Conservation (phyloP, 2,329 filamentous ascomycete genomes). For the Penicillium sp. region DNA sequence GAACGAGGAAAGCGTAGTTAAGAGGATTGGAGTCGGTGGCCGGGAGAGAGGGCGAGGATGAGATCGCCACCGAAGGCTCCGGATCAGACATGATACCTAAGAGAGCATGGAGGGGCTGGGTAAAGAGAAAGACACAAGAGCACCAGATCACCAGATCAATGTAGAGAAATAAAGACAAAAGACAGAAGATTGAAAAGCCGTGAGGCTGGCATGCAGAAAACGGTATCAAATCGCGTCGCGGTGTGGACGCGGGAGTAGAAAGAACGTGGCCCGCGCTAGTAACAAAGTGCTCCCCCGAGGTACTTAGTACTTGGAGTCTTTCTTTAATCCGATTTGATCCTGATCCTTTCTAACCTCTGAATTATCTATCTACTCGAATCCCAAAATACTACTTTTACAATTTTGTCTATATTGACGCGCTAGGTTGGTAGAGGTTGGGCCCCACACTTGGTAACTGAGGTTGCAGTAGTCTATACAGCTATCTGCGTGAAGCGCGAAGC, state of each 20-base stretch:
- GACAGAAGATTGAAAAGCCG: constrained; percentile 3
- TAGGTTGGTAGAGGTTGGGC: background rate
- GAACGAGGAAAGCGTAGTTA: constrained; percentile 58
- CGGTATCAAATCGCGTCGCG: constrained; percentile 32
- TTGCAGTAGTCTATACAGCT: constrained; percentile 1
- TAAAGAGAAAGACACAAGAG: constrained; percentile 11
- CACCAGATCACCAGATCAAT: constrained; percentile 7
- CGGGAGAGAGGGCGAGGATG: constrained; percentile 35
- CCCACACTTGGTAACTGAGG: constrained; percentile 1
- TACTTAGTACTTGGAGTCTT: constrained; percentile 9
- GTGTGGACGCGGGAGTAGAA: constrained; percentile 34
- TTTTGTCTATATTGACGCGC: background rate
- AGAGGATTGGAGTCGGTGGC: constrained; percentile 33
- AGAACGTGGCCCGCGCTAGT: constrained; percentile 29
- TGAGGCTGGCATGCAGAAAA: constrained; percentile 25
- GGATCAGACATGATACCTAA: constrained; percentile 36
- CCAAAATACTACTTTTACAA: background rate
- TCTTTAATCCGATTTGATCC: background rate
- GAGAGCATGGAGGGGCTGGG: constrained; percentile 13
- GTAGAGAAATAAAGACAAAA: constrained; percentile 3
- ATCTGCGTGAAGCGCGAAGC: background rate
- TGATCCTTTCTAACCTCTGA: too few species aligned
- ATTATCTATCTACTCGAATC: background rate
- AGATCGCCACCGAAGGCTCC: constrained; percentile 32
- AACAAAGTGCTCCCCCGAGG: constrained; percentile 13